Conservation (phyloP, 108 stramenopile genomes). For the Nannochloropsis granulata region DNA sequence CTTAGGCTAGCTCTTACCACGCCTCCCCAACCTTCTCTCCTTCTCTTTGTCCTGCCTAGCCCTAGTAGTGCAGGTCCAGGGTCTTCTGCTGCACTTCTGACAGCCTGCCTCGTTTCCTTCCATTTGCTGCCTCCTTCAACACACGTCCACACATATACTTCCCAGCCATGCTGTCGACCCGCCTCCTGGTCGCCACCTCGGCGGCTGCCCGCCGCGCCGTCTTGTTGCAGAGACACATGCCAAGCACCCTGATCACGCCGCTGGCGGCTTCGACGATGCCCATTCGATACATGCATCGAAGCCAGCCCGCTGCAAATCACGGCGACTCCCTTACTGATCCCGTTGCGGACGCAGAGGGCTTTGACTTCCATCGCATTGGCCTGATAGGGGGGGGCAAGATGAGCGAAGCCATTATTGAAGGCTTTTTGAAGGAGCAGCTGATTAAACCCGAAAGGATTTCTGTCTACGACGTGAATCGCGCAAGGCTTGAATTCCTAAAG, state of each 20-base stretch:
- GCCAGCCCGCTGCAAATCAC: not conserved
- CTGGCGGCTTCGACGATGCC: not conserved
- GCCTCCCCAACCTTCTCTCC: no score
- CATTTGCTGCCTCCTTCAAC: no score
- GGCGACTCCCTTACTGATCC: not conserved
- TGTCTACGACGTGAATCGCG: not conserved
- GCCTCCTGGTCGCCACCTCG: not conserved
- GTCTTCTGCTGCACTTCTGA: no score
- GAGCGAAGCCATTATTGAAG: conserved; percentile 73
- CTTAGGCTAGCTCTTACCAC: no score
- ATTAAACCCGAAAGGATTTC: not conserved
- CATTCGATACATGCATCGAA: not conserved
- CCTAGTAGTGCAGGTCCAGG: no score
- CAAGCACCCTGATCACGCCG: not conserved
- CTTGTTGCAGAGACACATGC: not conserved
- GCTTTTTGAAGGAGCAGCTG: conserved; percentile 36
- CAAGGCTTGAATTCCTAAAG: conserved; percentile 3
- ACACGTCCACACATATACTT: no score
- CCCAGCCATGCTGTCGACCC: not conserved
- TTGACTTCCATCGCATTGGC: not conserved
- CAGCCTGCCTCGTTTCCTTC: no score
- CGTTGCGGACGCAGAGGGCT: not conserved
- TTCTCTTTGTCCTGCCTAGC: no score
- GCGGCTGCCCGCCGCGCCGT: not conserved
- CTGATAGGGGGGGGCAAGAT: conserved; percentile 86